A percentile compares a stretch with the other conserved stretches of the same genome.
These are phyloP conservation scores for Achaetomiella virescens DNA, from an alignment of 495 filamentous ascomycete species.

Conservation along the genomic window DNA sequence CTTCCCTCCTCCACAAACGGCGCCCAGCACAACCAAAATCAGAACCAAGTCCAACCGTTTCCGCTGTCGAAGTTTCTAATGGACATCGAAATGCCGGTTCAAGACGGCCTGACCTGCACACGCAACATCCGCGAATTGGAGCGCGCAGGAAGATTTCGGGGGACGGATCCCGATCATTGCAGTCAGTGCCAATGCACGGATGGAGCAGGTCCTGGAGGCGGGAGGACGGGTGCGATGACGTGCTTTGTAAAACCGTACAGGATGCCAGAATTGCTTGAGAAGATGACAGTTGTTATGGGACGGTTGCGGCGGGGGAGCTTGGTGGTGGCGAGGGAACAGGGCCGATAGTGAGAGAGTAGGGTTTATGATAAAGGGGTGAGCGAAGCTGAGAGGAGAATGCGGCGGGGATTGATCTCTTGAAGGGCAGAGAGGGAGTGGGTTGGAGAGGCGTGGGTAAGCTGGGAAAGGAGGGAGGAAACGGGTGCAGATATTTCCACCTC, in stretches of 20 bases:
- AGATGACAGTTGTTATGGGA: slow-evolving; percentile 50
- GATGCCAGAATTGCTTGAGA: slow-evolving; percentile 42
- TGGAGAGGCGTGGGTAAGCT: neutral
- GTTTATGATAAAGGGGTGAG: neutral
- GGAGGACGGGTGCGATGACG: slow-evolving; percentile 51
- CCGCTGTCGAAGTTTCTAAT: slow-evolving; percentile 54
- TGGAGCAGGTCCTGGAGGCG: slow-evolving; percentile 62
- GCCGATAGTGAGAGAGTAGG: neutral
- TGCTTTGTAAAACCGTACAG: slow-evolving; percentile 42
- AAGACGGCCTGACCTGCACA: slow-evolving; percentile 70
- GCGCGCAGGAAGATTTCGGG: slow-evolving; percentile 39
- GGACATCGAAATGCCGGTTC: slow-evolving; percentile 83
- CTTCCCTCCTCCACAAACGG: neutral
- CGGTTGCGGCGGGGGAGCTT: slow-evolving; percentile 31
- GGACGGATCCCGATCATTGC: slow-evolving; percentile 67
- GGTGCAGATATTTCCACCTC: too few species aligned
- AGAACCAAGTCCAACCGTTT: slow-evolving; percentile 6
- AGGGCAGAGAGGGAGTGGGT: neutral
- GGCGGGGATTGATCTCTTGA: too few species aligned
- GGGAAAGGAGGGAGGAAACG: too few species aligned
- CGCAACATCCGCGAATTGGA: slow-evolving; percentile 60
- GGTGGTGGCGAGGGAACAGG: neutral
- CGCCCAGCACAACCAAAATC: neutral
- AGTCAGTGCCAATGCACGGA: slow-evolving; percentile 68
- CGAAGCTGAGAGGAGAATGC: neutral